These are phyloP conservation scores for Ceratocystis ficicola DNA, from an alignment of 2,329 filamentous ascomycete genomes.

Conservation along the genomic window DNA sequence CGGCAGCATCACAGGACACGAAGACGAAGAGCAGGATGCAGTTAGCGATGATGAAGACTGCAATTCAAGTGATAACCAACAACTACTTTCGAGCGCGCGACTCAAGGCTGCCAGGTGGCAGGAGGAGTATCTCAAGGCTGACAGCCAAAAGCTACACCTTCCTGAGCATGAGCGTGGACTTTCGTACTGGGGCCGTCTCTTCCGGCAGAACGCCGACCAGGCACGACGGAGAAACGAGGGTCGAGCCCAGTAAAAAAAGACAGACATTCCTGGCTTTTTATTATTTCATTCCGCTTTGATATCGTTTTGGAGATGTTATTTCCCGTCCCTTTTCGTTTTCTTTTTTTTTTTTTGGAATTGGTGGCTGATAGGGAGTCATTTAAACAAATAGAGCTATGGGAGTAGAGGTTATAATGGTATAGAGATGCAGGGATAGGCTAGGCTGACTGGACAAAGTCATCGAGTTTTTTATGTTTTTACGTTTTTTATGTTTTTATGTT, in stretches of 20 bases:
- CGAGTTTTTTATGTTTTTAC: not conserved
- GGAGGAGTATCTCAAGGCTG: conserved; percentile 14
- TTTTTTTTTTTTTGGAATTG: not conserved
- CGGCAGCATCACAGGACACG: not conserved
- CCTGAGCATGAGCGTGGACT: conserved; percentile 20
- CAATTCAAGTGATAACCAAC: not conserved
- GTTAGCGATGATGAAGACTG: conserved; percentile 8
- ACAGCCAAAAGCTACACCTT: conserved; percentile 9
- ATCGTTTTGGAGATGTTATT: not conserved
- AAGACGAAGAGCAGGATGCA: not conserved
- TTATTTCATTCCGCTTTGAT: not conserved
- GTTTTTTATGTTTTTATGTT: not conserved
- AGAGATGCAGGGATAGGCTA: not conserved
- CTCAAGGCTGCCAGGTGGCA: conserved; percentile 4
- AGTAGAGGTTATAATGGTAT: not conserved
- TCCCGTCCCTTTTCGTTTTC: not conserved
- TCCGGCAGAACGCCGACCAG: conserved; percentile 19
- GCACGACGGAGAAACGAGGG: conserved; percentile 11
- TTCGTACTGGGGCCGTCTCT: conserved; percentile 21
- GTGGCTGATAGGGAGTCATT: not conserved
- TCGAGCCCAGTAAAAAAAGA: not conserved
- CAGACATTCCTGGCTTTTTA: not conserved
- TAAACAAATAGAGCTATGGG: conserved; percentile 3
- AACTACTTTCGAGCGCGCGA: not conserved
- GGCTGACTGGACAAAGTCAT: not conserved